Conservation (phyloP, 1,284 basidiomycete genomes). For the Rhodotorula sp. region DNA sequence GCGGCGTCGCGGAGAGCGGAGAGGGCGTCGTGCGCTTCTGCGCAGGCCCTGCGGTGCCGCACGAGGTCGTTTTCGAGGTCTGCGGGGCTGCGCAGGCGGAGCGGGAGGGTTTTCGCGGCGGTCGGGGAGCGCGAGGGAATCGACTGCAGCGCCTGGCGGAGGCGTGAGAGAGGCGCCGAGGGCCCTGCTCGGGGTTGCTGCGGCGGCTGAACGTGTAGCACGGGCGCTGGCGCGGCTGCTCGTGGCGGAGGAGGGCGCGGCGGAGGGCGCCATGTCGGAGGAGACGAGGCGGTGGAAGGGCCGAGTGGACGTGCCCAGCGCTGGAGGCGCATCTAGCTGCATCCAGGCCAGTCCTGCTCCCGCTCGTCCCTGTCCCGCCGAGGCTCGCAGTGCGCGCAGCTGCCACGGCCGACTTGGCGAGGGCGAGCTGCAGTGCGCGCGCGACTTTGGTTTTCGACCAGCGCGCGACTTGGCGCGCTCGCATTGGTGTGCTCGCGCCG, state of each 20-base stretch:
- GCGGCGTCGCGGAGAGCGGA: not conserved
- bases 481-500: too few relatives aligned
- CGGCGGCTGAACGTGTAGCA: not conserved
- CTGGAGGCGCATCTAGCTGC: conserved; percentile 31
- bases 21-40: not conserved
- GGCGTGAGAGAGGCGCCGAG: not conserved
- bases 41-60: not conserved
- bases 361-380: not conserved
- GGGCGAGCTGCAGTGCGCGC: too few relatives aligned
- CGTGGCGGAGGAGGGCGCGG: not conserved
- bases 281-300: conserved; percentile 13
- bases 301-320: conserved; percentile 12
- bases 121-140: not conserved
- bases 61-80: conserved; percentile 18
- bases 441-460: too few relatives aligned
- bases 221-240: not conserved
- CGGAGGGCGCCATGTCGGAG: not conserved
- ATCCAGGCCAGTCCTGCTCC: conserved; percentile 3
- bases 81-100: not conserved
- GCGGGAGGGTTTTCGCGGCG: not conserved
- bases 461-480: too few relatives aligned
- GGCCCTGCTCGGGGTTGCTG: not conserved
- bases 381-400: not conserved
- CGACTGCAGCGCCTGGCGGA: not conserved
- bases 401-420: not conserved